Evolutionary conservation across 345 rosid species (phyloP).

Genomic region (Ceriops decandra): DNA sequence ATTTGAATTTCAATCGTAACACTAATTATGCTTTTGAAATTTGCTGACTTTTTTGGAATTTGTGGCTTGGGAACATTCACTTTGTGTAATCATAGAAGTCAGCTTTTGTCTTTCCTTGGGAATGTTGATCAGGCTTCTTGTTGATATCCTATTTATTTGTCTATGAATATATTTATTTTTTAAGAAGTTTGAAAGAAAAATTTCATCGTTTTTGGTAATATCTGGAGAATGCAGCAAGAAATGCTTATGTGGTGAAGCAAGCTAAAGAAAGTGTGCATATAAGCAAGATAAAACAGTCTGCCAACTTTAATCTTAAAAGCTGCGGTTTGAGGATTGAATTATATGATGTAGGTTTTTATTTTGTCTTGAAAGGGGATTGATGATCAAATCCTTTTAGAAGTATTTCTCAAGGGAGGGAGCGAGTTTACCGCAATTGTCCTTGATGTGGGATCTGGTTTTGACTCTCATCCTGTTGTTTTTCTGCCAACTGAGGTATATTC

Average conservation of each 20-base stretch:
- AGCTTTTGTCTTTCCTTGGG: no score
- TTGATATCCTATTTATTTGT: no score
- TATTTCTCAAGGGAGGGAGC: slow-evolving; percentile 78
- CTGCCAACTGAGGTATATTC: slow-evolving; percentile 83
- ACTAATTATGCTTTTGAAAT: not conserved
- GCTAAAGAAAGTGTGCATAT: no score
- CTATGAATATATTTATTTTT: no score
- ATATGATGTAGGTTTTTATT: slow-evolving; percentile 9
- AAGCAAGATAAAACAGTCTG: not conserved
- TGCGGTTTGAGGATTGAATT: slow-evolving; percentile 10
- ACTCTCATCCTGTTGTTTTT: slow-evolving; percentile 69
- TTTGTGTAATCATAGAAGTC: no score
- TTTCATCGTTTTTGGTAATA: no score
- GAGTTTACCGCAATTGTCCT: slow-evolving; percentile 92
- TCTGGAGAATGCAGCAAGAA: no score
- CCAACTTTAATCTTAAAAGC: not conserved
- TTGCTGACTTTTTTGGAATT: not conserved
- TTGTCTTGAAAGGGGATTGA: slow-evolving; percentile 66
- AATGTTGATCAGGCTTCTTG: no score
- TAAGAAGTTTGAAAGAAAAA: no score
- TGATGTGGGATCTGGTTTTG: slow-evolving; percentile 78
- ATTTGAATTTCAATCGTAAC: slow-evolving; percentile 4
- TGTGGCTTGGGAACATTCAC: not conserved
- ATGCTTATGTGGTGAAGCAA: no score
- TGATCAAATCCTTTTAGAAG: slow-evolving; percentile 65